Percentiles rank a stretch among this genome's conserved stretches.
phyloP scores from a whole-genome alignment of 1,139 yeast genomes.

The Yamadazyma conglobata region DNA sequence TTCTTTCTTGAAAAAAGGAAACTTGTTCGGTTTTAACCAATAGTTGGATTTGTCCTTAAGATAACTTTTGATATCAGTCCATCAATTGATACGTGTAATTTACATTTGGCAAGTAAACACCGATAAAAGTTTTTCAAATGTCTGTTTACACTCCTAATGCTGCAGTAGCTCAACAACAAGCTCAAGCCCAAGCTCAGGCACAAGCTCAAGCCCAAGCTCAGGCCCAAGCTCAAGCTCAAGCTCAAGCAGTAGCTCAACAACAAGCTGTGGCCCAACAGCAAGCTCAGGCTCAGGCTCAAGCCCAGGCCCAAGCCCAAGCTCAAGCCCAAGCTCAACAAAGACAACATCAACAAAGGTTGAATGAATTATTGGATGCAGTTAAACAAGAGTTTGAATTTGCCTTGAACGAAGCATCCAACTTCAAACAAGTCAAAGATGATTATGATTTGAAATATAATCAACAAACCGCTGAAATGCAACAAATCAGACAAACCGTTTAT shows the following conservation, averaged over 20 bases:
- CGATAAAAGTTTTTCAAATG: slow-evolving; percentile 17
- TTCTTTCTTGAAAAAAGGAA: slow-evolving; percentile 3
- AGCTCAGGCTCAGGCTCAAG: slow-evolving; percentile 18
- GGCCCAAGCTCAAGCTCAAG: slow-evolving; percentile 21
- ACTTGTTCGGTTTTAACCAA: too few species aligned
- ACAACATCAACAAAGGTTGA: slow-evolving; percentile 53
- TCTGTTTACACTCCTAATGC: slow-evolving; percentile 35
- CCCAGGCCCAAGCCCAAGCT: slow-evolving; percentile 23
- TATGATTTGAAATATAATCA: slow-evolving; percentile 87
- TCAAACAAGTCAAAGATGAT: slow-evolving; percentile 90
- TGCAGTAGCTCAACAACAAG: slow-evolving; percentile 22
- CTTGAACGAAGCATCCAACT: slow-evolving; percentile 80
- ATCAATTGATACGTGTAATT: too few species aligned
- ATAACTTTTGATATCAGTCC: too few species aligned
- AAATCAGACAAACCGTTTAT: slow-evolving; percentile 88
- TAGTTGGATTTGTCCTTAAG: too few species aligned
- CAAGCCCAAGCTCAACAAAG: slow-evolving; percentile 28
- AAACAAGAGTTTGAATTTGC: slow-evolving; percentile 89
- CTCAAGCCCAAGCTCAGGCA: slow-evolving; percentile 16
- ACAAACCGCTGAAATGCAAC: slow-evolving; percentile 93
- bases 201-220: slow-evolving; percentile 19
- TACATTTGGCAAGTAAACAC: too few species aligned
- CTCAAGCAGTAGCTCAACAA: slow-evolving; percentile 21
- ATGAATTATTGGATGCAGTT: slow-evolving; percentile 85
- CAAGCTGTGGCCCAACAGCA: slow-evolving; percentile 14